Evolutionary conservation across 768 basidiomycete species (phyloP).

Genomic region (Sutorius australiensis): DNA sequence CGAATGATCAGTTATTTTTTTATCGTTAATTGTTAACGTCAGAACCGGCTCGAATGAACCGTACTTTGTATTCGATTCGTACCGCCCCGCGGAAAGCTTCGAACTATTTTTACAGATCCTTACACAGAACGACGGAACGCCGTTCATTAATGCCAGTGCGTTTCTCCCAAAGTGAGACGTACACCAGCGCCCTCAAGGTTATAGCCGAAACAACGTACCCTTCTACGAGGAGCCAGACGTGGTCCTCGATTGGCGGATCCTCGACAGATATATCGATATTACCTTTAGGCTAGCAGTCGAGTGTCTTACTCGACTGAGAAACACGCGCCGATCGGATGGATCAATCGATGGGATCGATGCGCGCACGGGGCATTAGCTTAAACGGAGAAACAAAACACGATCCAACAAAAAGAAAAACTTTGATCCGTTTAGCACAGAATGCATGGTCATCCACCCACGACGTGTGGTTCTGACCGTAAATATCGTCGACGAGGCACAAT

Average conservation of each 20-base stretch:
- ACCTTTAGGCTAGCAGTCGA: not conserved
- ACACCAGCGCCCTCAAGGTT: not conserved
- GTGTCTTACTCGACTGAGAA: not conserved
- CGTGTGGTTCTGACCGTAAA: not conserved
- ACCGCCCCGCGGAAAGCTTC: not conserved
- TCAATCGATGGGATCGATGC: not conserved
- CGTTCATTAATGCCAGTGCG: not conserved
- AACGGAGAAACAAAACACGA: not conserved
- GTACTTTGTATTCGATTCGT: too few species aligned
- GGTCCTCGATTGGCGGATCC: not conserved
- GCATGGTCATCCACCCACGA: not conserved
- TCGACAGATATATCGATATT: not conserved
- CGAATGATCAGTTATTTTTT: not conserved
- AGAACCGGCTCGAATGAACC: not conserved
- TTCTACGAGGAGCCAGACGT: not conserved
- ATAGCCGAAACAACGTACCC: not conserved
- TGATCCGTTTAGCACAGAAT: not conserved
- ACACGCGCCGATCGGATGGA: not conserved
- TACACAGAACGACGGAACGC: not conserved
- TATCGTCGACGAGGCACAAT: not conserved
- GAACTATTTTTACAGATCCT: slow-evolving; percentile 7
- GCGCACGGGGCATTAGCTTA: not conserved
- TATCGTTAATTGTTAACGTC: not conserved
- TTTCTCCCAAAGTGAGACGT: too few species aligned
- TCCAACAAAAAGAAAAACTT: not conserved